Evolutionary conservation across 495 filamentous ascomycete species (phyloP).

Genomic region (Filosporella fistucella): DNA sequence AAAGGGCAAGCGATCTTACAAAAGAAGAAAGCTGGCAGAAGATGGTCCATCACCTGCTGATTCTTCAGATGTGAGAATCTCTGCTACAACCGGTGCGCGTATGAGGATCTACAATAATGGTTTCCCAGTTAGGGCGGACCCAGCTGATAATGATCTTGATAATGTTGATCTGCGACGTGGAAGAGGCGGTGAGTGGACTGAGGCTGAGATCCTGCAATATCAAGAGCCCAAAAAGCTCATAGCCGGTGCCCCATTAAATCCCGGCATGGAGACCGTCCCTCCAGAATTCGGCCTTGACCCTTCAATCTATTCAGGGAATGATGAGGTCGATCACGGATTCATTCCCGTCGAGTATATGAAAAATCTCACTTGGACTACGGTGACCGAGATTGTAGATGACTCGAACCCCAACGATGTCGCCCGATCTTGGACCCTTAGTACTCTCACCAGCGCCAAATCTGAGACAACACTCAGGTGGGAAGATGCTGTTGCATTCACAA

Average conservation of each 20-base stretch:
- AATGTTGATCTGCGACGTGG: too few relatives aligned
- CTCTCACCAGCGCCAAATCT: not conserved
- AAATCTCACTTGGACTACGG: not conserved
- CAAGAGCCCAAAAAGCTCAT: constrained; percentile 14
- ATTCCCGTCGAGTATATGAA: not conserved
- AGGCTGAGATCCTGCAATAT: constrained; percentile 13
- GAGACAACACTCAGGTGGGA: constrained; percentile 4
- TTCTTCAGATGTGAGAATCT: too few relatives aligned
- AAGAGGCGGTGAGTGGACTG: not conserved
- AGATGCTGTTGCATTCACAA: constrained; percentile 17
- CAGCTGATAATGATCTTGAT: too few relatives aligned
- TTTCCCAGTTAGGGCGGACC: too few relatives aligned
- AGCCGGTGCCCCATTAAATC: constrained; percentile 6
- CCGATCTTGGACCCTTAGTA: constrained; percentile 7
- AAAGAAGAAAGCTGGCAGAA: too few relatives aligned
- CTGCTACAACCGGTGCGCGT: too few relatives aligned
- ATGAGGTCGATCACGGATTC: not conserved
- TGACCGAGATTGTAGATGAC: not conserved
- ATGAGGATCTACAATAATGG: too few relatives aligned
- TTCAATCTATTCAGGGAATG: not conserved
- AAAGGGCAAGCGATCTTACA: too few relatives aligned
- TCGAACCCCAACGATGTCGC: too few relatives aligned
- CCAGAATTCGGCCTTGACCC: constrained; percentile 10
- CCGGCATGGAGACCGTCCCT: constrained; percentile 14
- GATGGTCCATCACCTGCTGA: too few relatives aligned